phyloP scores from a whole-genome alignment of 805 yeast species.

The Candida nemodendra region DNA sequence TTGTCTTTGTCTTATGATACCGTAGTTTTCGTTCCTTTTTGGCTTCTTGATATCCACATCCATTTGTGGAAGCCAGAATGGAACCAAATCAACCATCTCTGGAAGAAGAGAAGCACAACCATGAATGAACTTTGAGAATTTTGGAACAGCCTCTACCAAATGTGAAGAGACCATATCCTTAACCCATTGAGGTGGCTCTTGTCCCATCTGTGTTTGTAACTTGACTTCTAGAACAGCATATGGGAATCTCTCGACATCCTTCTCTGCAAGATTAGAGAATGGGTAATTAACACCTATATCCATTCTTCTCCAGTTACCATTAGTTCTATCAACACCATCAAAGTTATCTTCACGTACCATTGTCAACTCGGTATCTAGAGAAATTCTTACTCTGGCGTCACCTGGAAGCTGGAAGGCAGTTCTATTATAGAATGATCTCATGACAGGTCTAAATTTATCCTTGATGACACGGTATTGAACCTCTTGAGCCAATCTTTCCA shows the following conservation, averaged over 20 bases:
- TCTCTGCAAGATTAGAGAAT: conserved; percentile 76
- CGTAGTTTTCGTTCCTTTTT: conserved; percentile 53
- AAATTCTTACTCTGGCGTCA: conserved; percentile 97
- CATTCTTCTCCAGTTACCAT: conserved; percentile 96
- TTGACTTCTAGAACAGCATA: conserved; percentile 97
- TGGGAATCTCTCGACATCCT: conserved; percentile 90
- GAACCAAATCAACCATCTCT: conserved; percentile 77
- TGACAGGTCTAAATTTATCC: conserved; percentile 86
- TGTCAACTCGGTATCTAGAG: conserved; percentile 94
- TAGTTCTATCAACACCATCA: conserved; percentile 87
- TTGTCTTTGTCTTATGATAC: conserved; percentile 53
- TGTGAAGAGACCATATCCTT: conserved; percentile 88
- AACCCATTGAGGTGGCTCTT: conserved; percentile 98
- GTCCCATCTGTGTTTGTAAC: conserved; percentile 96
- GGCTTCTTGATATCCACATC: conserved; percentile 93
- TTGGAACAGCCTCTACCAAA: conserved; percentile 96
- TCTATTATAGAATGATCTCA: conserved; percentile 94
- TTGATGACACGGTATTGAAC: conserved; percentile 87
- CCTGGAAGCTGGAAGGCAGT: conserved; percentile 99
- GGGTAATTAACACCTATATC: conserved; percentile 99
- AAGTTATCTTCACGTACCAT: conserved; percentile 98
- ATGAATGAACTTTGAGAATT: conserved; percentile 94
- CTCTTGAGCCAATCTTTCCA: conserved; percentile 90
- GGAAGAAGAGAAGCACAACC: conserved; percentile 93
- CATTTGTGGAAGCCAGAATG: conserved; percentile 99